Evolutionary conservation across 345 rosid genomes (phyloP).

Genomic region (Pistacia integerrima): DNA sequence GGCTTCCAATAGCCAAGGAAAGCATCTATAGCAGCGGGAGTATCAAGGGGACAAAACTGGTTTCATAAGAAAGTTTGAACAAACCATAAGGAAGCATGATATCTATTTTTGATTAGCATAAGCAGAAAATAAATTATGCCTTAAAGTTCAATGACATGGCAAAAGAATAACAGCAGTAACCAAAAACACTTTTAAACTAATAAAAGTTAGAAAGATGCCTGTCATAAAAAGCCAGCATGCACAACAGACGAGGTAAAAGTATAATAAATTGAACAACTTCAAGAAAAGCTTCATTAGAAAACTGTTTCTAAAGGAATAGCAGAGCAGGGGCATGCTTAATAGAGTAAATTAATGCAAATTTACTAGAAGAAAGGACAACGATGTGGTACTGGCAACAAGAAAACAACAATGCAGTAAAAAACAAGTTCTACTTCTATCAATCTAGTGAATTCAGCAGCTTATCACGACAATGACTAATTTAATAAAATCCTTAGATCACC

Average conservation of each 20-base stretch:
- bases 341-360: neutral
- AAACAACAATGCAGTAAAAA: neutral
- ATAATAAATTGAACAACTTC: neutral
- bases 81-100: neutral
- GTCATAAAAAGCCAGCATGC: neutral
- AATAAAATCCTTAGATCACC: neutral
- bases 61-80: constrained; percentile 22
- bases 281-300: neutral
- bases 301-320: neutral
- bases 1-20: constrained; percentile 85
- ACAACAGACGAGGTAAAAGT: neutral
- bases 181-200: neutral
- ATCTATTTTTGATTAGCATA: neutral
- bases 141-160: neutral
- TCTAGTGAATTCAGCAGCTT: neutral
- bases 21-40: constrained; percentile 68
- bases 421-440: neutral
- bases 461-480: neutral
- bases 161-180: neutral
- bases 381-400: neutral
- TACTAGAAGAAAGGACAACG: neutral
- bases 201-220: neutral
- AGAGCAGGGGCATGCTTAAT: neutral
- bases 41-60: constrained; percentile 87
- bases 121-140: neutral